phyloP scores from a whole-genome alignment of 345 rosid genomes.

The Chamaenerion angustifolium region DNA sequence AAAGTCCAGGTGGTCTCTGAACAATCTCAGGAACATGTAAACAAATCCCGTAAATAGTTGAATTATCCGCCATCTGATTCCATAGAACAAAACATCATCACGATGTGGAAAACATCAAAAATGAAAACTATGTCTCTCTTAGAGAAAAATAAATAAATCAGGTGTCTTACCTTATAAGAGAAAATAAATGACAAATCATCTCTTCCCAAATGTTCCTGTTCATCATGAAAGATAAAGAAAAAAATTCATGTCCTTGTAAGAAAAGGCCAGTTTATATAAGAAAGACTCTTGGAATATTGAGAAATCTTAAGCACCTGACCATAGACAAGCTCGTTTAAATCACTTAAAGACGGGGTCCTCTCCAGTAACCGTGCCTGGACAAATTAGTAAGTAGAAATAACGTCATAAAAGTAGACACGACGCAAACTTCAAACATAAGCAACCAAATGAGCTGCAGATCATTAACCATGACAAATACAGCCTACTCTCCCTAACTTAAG shows the following conservation, averaged over 20 bases:
- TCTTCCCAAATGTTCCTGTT: conserved; percentile 83
- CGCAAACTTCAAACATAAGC: too few species aligned
- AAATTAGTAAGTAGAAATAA: conserved; percentile 7
- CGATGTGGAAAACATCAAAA: too few species aligned
- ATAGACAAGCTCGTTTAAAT: conserved; percentile 79
- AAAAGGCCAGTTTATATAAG: not conserved
- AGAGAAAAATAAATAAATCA: conserved; percentile 5
- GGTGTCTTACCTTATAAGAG: conserved; percentile 57
- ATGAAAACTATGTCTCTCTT: too few species aligned
- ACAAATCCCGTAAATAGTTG: conserved; percentile 91
- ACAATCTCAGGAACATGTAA: conserved; percentile 81
- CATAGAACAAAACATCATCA: not conserved
- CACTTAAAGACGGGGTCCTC: conserved; percentile 91
- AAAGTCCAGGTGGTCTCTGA: conserved; percentile 80
- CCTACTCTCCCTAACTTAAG: too few species aligned
- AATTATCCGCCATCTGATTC: conserved; percentile 79
- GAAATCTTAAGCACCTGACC: conserved; percentile 57
- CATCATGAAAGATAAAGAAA: not conserved
- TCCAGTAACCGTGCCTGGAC: conserved; percentile 66
- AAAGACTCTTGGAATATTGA: not conserved
- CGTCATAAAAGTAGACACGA: too few species aligned
- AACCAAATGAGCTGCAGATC: too few species aligned
- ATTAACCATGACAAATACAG: too few species aligned
- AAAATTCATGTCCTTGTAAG: conserved; percentile 8
- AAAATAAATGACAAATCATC: conserved; percentile 79